Evolutionary conservation across 2,329 filamentous ascomycete species (phyloP).

Genomic region (Alternaria brassicicola): DNA sequence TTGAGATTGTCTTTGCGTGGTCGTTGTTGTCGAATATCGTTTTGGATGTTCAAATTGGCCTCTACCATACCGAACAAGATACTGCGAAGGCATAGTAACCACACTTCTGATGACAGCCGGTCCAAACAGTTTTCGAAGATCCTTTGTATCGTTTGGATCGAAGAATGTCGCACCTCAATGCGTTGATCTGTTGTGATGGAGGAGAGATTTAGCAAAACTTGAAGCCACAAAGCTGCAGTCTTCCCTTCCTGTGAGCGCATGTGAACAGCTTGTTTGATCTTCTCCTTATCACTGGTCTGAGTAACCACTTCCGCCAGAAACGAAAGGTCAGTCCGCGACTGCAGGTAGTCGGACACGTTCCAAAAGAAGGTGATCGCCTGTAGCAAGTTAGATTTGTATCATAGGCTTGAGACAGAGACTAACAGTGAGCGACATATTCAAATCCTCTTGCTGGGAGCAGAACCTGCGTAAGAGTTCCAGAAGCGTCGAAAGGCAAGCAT

Average conservation of each 20-base stretch:
- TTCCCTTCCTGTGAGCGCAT: constrained; percentile 66
- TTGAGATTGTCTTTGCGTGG: constrained; percentile 27
- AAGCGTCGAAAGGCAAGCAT: constrained; percentile 76
- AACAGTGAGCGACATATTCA: constrained; percentile 93
- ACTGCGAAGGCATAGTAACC: constrained; percentile 80
- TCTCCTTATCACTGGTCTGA: constrained; percentile 51
- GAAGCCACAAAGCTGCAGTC: constrained; percentile 77
- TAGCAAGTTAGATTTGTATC: constrained; percentile 10
- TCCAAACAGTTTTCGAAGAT: constrained; percentile 93
- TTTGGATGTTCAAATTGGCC: constrained; percentile 58
- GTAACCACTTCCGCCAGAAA: constrained; percentile 37
- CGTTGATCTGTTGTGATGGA: constrained; percentile 73
- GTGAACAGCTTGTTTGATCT: constrained; percentile 64
- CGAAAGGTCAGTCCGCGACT: constrained; percentile 54
- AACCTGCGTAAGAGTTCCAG: constrained; percentile 90
- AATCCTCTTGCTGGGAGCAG: constrained; percentile 84
- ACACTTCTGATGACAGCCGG: constrained; percentile 75
- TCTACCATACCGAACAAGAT: constrained; percentile 80
- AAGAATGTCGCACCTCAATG: constrained; percentile 80
- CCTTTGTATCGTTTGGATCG: constrained; percentile 86
- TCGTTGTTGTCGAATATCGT: constrained; percentile 19
- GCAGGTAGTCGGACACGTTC: constrained; percentile 89
- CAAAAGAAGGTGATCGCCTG: constrained; percentile 93
- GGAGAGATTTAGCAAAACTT: constrained; percentile 73
- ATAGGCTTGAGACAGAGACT: constrained; percentile 32